A percentile compares a stretch with the other conserved stretches of the same genome.
Conservation (phyloP, 768 basidiomycete genomes). For the Crepidotus variabilis region DNA sequence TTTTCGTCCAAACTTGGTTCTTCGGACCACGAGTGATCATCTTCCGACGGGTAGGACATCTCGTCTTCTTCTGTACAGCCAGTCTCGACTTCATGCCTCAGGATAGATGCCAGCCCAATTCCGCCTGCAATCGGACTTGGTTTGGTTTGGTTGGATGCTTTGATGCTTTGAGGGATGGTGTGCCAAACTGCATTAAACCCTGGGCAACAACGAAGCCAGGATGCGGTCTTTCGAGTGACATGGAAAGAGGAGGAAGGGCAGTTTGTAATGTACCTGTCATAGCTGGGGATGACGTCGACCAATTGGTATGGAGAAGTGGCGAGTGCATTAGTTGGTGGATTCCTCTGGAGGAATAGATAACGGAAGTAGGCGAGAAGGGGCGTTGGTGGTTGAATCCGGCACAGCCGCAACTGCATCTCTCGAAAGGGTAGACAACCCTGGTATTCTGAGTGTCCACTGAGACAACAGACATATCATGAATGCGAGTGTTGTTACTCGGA, state of each 20-base stretch:
- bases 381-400: background rate
- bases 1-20: slow-evolving; percentile 20
- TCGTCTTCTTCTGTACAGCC: background rate
- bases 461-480: slow-evolving; percentile 18
- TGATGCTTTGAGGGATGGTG: background rate
- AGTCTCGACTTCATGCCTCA: background rate
- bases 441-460: slow-evolving; percentile 34
- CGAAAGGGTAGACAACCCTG: slow-evolving; percentile 8
- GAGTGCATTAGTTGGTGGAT: background rate
- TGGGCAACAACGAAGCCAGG: background rate
- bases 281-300: slow-evolving; percentile 3
- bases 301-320: slow-evolving; percentile 6
- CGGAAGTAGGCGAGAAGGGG: background rate
- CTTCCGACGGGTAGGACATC: background rate
- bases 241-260: background rate
- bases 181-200: background rate
- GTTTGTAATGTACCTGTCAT: background rate
- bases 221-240: background rate
- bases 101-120: slow-evolving; percentile 1
- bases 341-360: background rate
- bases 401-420: background rate
- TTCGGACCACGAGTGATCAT: background rate
- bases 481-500: background rate
- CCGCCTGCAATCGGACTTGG: background rate
- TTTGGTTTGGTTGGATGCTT: background rate